Conservation (phyloP, 768 basidiomycete species). For the Infundibulicybe gibba region DNA sequence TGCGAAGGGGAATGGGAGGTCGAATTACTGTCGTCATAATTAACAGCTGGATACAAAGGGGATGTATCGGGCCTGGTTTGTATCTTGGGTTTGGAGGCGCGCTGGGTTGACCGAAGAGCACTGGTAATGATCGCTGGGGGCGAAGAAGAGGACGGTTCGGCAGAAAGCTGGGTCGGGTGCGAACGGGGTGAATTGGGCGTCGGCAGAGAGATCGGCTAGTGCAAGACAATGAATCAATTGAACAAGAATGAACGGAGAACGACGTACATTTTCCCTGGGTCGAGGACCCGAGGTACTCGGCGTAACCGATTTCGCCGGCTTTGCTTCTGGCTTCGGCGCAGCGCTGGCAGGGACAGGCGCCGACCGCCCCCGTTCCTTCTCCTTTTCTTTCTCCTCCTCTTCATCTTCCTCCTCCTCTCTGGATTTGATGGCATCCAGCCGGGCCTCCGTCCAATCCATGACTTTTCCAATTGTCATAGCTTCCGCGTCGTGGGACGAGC, state of each 20-base stretch:
- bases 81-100: constrained; percentile 18
- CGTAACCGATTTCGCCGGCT: constrained; percentile 4
- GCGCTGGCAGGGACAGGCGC: constrained; percentile 11
- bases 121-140: constrained; percentile 26
- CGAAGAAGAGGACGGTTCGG: constrained; percentile 28
- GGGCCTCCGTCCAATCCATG: constrained; percentile 83
- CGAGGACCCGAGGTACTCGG: constrained; percentile 6
- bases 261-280: constrained; percentile 26
- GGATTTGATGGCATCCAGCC: constrained; percentile 70
- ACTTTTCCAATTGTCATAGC: constrained; percentile 73
- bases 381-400: constrained; percentile 68
- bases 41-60: constrained; percentile 1
- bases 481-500: constrained; percentile 41
- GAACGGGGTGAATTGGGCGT: constrained; percentile 24
- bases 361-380: constrained; percentile 35
- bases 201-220: constrained; percentile 21
- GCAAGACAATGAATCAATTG: constrained; percentile 5
- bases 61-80: constrained; percentile 12
- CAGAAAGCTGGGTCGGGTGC: constrained; percentile 14
- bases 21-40: constrained; percentile 11
- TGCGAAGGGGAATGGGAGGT: constrained; percentile 1
- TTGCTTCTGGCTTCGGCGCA: constrained; percentile 15
- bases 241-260: constrained; percentile 6
- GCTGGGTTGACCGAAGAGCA: constrained; percentile 18
- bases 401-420: constrained; percentile 82